Evolutionary conservation across 805 yeast species (phyloP), one percentile per base, ranked within the genome.

Genomic region (Cyberlindnera veronae): DNA sequence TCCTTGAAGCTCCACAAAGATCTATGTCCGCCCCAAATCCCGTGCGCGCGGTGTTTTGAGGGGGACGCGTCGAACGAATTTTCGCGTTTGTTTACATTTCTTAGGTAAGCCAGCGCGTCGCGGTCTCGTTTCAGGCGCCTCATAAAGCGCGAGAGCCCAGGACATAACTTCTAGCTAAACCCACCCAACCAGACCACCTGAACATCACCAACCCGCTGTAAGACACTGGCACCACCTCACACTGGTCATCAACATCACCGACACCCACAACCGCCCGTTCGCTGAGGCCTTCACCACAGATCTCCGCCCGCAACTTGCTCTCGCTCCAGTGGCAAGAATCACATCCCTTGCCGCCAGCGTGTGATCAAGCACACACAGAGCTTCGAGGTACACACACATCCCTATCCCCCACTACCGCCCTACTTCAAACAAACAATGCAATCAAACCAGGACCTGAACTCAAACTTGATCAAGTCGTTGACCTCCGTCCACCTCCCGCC

Each of bases 401-500:
- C 13, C 12, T 24, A 6, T 10, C 22, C 22, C 32, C 22, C 22
- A 17, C 32, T 14, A 13, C 14, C 11, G 11, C n/a, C 13, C 12
- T 24, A 6, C n/a, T 14, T 14, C 32, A 10, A 13, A 17, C 32
- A 13, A 24, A 37, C 42, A 36, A 52, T 54, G 58, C 51, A 48
- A 32, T 32, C 49, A 11, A 53, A 50, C 39, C 53, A 54, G 33
- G 61, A 57, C 37, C 53, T 56, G 36, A 59, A 57, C 46, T 52
- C 61, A 21, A 60, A 57, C 54, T 51, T 65, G 38, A 49, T 64
- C 39, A 64, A 61, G 50, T 64, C 69, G 17, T 45, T 66, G 44
- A 59, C 62, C 16, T 65, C 69, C 21, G 67, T 66, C 23, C 67
- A 66, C 36, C 57, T 66, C 19, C 71, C 71, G 6, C 70, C 70